These are phyloP conservation scores for Shiraia bambusicola DNA, from an alignment of 2,329 filamentous ascomycete species.

Conservation along the genomic window DNA sequence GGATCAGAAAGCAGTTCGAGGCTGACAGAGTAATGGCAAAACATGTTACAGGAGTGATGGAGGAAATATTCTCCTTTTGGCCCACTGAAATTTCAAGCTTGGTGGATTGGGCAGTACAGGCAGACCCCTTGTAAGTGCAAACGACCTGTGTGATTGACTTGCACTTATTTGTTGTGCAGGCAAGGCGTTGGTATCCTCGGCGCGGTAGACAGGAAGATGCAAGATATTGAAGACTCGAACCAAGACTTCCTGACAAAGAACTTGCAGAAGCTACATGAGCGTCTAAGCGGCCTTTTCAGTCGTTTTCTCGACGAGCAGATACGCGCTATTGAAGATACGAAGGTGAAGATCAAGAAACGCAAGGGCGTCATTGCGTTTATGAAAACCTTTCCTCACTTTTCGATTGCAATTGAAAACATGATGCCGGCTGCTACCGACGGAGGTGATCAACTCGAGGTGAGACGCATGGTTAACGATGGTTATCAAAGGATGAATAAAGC, in stretches of 20 bases:
- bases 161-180: conserved; percentile 47
- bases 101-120: conserved; percentile 78
- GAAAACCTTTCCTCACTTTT: conserved; percentile 86
- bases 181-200: conserved; percentile 89
- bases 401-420: conserved; percentile 81
- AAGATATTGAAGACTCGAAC: conserved; percentile 81
- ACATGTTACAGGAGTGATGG: conserved; percentile 82
- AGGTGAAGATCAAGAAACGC: conserved; percentile 98
- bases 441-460: conserved; percentile 63
- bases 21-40: conserved; percentile 85
- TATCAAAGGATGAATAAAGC: conserved; percentile 87
- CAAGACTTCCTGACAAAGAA: conserved; percentile 85
- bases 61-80: conserved; percentile 82
- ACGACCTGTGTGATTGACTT: not conserved
- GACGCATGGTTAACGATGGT: conserved; percentile 78
- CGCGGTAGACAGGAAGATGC: conserved; percentile 74
- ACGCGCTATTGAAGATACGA: conserved; percentile 93
- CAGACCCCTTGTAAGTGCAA: conserved; percentile 74
- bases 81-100: conserved; percentile 74
- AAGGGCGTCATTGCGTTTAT: conserved; percentile 96
- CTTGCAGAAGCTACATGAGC: conserved; percentile 76
- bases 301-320: conserved; percentile 95
- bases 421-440: conserved; percentile 56
- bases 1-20: conserved; percentile 76
- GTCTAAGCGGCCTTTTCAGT: conserved; percentile 73